Percentiles rank a stretch among this genome's conserved stretches.
phyloP scores from a whole-genome alignment of 345 rosid genomes.

The Populus davidiana region DNA sequence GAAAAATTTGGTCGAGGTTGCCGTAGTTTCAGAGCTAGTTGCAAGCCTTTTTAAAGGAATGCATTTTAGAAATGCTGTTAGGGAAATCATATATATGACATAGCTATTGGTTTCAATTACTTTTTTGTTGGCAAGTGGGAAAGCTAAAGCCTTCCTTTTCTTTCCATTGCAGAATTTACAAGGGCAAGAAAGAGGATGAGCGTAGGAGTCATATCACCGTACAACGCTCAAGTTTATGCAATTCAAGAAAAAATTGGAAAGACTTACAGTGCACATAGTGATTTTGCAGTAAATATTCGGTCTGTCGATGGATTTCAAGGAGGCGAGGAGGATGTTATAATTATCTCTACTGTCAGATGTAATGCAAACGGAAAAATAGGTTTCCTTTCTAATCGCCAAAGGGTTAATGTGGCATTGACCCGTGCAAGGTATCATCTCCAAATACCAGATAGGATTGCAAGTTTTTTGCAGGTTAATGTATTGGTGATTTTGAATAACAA shows the following conservation, averaged over 20 bases:
- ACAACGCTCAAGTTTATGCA: slow-evolving; percentile 49
- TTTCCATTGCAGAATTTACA: slow-evolving; percentile 7
- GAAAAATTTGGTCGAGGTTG: slow-evolving; percentile 39
- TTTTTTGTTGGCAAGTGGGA: not conserved
- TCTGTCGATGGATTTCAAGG: slow-evolving; percentile 62
- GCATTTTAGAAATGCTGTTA: not conserved
- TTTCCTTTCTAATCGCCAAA: slow-evolving; percentile 29
- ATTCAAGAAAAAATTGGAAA: slow-evolving; percentile 39
- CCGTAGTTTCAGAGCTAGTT: slow-evolving; percentile 34
- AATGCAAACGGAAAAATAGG: slow-evolving; percentile 39
- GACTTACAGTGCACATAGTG: not conserved
- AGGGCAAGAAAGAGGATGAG: slow-evolving; percentile 22
- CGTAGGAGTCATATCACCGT: slow-evolving; percentile 51
- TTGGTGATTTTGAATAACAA: not conserved
- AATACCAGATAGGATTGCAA: not conserved
- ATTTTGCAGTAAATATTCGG: slow-evolving; percentile 30
- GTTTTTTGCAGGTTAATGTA: not conserved
- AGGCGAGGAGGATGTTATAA: slow-evolving; percentile 50
- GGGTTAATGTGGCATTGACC: slow-evolving; percentile 2
- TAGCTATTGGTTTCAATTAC: not conserved
- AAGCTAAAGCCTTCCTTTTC: not conserved
- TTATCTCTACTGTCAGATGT: slow-evolving; percentile 49
- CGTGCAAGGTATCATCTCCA: slow-evolving; percentile 32
- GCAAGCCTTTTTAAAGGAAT: slow-evolving; percentile 41
- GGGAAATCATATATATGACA: not conserved